Conservation (phyloP, 73 alveolate genomes). For the Symbiodinium pilosum region DNA sequence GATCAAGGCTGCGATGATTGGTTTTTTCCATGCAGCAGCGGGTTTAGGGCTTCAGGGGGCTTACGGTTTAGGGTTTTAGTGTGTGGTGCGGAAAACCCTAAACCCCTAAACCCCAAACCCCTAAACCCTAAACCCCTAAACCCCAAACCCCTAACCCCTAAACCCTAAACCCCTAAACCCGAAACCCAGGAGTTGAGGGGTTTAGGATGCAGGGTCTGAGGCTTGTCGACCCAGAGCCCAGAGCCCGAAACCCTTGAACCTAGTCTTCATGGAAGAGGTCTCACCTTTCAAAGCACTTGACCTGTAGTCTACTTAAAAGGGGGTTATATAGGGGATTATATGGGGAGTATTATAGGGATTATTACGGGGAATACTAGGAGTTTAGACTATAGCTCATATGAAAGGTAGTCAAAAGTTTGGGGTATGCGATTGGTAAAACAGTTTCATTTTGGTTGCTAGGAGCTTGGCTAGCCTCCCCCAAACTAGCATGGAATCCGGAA, state of each 20-base stretch:
- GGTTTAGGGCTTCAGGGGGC: background rate
- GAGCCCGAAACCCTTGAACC: background rate
- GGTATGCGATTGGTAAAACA: too few species aligned
- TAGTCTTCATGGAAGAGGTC: background rate
- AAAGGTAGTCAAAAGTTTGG: too few species aligned
- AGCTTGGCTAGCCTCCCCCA: too few species aligned
- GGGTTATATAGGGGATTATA: too few species aligned
- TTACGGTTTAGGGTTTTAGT: background rate
- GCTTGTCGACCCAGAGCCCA: background rate
- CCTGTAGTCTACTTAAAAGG: too few species aligned
- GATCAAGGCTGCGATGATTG: slow-evolving; percentile 40
- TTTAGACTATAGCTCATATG: too few species aligned
- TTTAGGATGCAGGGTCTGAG: background rate
- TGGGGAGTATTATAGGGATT: too few species aligned
- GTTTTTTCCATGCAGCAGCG: background rate
- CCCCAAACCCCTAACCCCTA: background rate
- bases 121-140: background rate
- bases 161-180: too few species aligned
- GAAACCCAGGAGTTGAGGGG: background rate
- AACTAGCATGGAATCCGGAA: too few species aligned
- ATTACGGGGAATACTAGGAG: too few species aligned
- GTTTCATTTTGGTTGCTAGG: too few species aligned
- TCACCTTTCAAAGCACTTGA: too few species aligned
- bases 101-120: background rate
- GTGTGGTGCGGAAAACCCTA: background rate